Evolutionary conservation across 2,329 filamentous ascomycete species (phyloP).

Genomic region (Meredithiella fracta): DNA sequence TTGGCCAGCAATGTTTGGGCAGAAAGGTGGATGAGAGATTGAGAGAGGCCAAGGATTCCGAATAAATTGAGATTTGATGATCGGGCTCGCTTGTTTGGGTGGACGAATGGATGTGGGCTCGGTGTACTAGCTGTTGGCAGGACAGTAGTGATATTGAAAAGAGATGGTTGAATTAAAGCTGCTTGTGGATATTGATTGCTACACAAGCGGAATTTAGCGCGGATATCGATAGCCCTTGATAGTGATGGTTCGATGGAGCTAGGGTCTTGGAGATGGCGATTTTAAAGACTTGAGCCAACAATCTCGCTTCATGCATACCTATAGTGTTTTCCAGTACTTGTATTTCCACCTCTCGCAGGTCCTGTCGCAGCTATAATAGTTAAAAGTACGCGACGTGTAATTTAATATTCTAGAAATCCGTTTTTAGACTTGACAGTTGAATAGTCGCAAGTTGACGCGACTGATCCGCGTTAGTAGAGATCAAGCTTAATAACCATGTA

Average conservation of each 20-base stretch:
- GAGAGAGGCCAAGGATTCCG: background rate
- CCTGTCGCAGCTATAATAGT: background rate
- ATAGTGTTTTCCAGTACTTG: background rate
- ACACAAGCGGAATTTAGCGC: background rate
- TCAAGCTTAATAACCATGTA: background rate
- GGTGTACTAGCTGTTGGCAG: background rate
- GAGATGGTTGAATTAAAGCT: background rate
- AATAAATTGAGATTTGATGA: constrained; percentile 2
- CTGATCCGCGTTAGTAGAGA: background rate
- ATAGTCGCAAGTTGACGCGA: background rate
- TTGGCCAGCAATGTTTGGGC: background rate
- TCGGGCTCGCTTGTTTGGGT: background rate
- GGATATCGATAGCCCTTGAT: background rate
- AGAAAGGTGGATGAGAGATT: background rate
- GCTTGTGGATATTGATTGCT: background rate
- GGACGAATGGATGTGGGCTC: background rate
- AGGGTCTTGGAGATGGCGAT: too few species aligned
- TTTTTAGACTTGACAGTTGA: background rate
- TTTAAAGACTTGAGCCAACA: background rate
- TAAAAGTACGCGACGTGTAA: background rate
- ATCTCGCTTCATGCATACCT: background rate
- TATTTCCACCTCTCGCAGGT: background rate
- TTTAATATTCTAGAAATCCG: background rate
- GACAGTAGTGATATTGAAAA: background rate
- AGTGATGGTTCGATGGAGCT: too few species aligned